These are phyloP conservation scores for Diplodia scrobiculata DNA, from an alignment of 2,329 filamentous ascomycete genomes.

Conservation along the genomic window DNA sequence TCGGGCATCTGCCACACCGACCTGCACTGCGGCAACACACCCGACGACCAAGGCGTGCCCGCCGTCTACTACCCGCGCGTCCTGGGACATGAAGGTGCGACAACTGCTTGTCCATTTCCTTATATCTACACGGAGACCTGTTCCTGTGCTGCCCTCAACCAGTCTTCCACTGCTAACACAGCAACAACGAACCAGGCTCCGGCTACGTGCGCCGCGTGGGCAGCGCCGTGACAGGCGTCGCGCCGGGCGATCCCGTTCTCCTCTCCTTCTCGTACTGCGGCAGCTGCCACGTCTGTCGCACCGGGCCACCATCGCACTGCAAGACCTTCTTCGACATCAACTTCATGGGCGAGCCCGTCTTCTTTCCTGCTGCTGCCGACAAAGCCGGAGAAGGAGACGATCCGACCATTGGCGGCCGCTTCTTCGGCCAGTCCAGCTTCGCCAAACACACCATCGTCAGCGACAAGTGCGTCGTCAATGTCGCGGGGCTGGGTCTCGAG, in stretches of 20 bases:
- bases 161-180: not conserved
- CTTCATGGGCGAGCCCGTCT: slow-evolving; percentile 25
- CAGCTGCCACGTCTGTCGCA: slow-evolving; percentile 21
- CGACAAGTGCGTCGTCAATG: slow-evolving; percentile 49
- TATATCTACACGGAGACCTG: not conserved
- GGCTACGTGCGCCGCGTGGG: slow-evolving; percentile 53
- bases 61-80: slow-evolving; percentile 49
- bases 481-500: slow-evolving; percentile 41
- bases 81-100: slow-evolving; percentile 55
- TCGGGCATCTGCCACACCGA: slow-evolving; percentile 59
- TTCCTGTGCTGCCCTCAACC: not conserved
- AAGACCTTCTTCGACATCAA: slow-evolving; percentile 22
- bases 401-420: slow-evolving; percentile 42
- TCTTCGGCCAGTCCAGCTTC: slow-evolving; percentile 56
- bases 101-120: too few relatives aligned
- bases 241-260: slow-evolving; percentile 50
- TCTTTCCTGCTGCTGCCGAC: not conserved
- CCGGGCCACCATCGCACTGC: slow-evolving; percentile 28
- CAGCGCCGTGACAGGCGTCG: slow-evolving; percentile 44
- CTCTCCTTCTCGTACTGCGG: slow-evolving; percentile 34
- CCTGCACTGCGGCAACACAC: slow-evolving; percentile 48
- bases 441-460: slow-evolving; percentile 46
- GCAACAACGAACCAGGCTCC: slow-evolving; percentile 31
- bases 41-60: slow-evolving; percentile 33
- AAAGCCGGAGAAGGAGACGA: not conserved